phyloP scores from a whole-genome alignment of 495 filamentous ascomycete species.

The Pyronema domesticum region DNA sequence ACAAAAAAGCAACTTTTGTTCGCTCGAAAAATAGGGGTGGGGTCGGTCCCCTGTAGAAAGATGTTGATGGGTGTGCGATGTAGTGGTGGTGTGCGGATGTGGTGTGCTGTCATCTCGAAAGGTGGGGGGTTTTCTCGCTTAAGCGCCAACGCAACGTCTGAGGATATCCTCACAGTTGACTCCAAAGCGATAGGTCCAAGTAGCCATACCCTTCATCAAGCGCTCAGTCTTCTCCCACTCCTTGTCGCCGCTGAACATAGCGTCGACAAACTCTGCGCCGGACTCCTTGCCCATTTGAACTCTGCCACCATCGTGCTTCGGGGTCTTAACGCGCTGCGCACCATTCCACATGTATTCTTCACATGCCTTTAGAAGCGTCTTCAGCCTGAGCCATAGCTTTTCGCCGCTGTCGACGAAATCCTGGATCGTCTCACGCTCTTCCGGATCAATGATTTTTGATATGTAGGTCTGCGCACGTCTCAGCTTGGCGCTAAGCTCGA shows the following conservation, averaged over 20 bases:
- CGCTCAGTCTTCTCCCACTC: constrained; percentile 86
- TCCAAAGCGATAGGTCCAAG: constrained; percentile 91
- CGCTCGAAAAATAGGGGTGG: neutral
- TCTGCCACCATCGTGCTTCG: constrained; percentile 39
- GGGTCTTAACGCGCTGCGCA: constrained; percentile 41
- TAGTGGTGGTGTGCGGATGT: neutral
- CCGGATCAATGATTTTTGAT: constrained; percentile 47
- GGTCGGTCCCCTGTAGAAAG: neutral
- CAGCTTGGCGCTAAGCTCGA: constrained; percentile 89
- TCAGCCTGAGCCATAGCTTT: constrained; percentile 69
- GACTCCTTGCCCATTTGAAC: constrained; percentile 80
- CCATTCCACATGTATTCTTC: constrained; percentile 85
- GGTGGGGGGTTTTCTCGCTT: constrained; percentile 4
- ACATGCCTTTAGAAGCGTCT: constrained; percentile 71
- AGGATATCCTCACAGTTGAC: constrained; percentile 91
- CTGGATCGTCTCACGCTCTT: constrained; percentile 64
- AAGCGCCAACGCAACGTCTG: constrained; percentile 32
- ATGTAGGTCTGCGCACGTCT: constrained; percentile 77
- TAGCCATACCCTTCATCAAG: constrained; percentile 78
- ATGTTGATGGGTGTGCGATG: neutral
- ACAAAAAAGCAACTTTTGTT: neutral
- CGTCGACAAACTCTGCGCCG: constrained; percentile 90
- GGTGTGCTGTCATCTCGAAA: neutral
- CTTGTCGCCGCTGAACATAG: constrained; percentile 85
- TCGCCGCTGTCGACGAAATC: constrained; percentile 89